phyloP scores from a whole-genome alignment of 192 early-diverging fungal genomes.

The Mortierella alpina region DNA sequence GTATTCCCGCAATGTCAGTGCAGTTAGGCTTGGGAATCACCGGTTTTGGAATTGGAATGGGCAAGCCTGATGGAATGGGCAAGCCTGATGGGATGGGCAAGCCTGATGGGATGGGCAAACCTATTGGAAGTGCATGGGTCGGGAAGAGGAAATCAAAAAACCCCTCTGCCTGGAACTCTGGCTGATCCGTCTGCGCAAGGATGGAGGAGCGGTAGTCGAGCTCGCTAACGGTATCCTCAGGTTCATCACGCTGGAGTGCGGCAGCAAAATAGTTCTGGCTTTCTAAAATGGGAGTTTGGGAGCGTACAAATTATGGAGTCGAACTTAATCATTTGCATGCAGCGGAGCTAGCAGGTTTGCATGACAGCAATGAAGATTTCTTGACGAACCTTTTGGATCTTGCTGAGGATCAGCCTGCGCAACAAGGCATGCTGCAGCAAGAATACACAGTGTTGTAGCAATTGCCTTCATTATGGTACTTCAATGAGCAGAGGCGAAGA shows the following conservation, averaged over 20 bases:
- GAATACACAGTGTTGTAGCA: slow-evolving; percentile 3
- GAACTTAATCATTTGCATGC: too few species aligned
- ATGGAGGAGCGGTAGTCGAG: slow-evolving; percentile 1
- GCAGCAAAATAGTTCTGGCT: slow-evolving; percentile 3
- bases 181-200: background rate
- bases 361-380: background rate
- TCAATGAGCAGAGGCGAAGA: too few species aligned
- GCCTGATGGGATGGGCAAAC: too few species aligned
- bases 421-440: background rate
- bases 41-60: background rate
- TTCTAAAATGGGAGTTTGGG: background rate
- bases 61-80: too few species aligned
- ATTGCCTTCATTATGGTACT: background rate
- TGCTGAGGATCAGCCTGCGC: slow-evolving; percentile 9
- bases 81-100: too few species aligned
- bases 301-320: background rate
- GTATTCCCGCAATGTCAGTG: background rate
- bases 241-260: background rate
- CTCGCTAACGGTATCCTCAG: slow-evolving; percentile 7
- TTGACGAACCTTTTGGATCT: background rate
- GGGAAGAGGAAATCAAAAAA: background rate
- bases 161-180: background rate
- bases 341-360: background rate
- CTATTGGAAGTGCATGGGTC: background rate
- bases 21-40: background rate